phyloP scores from a whole-genome alignment of 108 stramenopile genomes.

The Cyclostephanos invisitatus region DNA sequence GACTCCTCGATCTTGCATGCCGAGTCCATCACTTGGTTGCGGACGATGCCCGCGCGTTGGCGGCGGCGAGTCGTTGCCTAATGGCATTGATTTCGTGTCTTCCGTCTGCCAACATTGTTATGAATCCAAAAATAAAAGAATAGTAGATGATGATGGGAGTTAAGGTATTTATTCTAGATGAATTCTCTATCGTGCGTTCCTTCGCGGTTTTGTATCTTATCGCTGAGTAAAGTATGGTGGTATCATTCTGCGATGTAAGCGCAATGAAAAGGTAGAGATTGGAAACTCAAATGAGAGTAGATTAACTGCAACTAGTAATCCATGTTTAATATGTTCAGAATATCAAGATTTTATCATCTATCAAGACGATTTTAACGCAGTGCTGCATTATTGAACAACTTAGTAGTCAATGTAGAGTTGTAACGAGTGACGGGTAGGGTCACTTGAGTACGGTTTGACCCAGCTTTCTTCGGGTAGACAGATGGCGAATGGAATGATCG shows the following conservation, averaged over 20 bases:
- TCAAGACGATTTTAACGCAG: neutral
- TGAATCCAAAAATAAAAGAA: too few relatives aligned
- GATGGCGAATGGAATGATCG: neutral
- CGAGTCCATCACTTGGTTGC: conserved; percentile 1
- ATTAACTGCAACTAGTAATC: conserved; percentile 2
- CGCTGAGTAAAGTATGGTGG: too few relatives aligned
- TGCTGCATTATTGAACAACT: conserved; percentile 1
- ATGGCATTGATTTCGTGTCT: neutral
- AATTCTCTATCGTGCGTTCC: too few relatives aligned
- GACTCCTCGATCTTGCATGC: neutral
- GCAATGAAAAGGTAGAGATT: too few relatives aligned
- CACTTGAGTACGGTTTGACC: neutral
- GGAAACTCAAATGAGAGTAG: too few relatives aligned
- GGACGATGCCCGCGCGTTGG: conserved; percentile 6
- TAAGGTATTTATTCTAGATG: too few relatives aligned
- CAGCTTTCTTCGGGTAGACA: conserved; percentile 1
- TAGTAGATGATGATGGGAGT: too few relatives aligned
- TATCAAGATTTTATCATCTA: neutral
- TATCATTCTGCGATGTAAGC: too few relatives aligned
- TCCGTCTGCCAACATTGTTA: conserved; percentile 4
- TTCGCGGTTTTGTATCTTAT: too few relatives aligned
- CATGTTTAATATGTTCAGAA: neutral
- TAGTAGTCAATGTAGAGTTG: neutral
- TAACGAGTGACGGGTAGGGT: neutral
- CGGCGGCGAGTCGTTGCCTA: neutral